Evolutionary conservation across 1,284 basidiomycete genomes (phyloP), one percentile per base, ranked within the genome.

Genomic region (Tilletia indica): DNA sequence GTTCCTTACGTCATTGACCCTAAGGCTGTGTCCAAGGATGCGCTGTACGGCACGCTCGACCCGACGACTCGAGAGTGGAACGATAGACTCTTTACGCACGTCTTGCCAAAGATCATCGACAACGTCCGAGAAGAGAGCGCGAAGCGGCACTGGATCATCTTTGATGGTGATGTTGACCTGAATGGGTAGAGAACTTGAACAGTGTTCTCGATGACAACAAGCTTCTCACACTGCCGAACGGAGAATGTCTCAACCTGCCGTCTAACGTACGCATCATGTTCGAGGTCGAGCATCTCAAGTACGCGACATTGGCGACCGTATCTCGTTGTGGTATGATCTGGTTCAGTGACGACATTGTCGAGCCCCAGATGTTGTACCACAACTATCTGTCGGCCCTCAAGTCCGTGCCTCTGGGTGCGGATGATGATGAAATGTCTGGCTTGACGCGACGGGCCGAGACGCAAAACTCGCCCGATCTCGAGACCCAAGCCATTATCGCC

Each of bases 241-340:
- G 97, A 81, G 97, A 99, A 85, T 94, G 97, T 79, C 90, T 99
- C 74, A 98, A 95, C 81, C 88, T 99, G 54, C 97, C 97, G 1
- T 89, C 93, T 2, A 99, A 99, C 82, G 96, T 99, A 34, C 91
- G 97, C 73, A 95, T 99, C 86, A 95, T 99, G 93, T 99, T 99
- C 83, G 97, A 99, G 85, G 97, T 99, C 71, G 97, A 99, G 85
- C 94, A 96, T 85, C 89, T 99, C 77, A 92, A 91, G 80, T 99
- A 97, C 84, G 97, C 97, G 0, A 99, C 97, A 0, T 89, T 93
- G 66, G 97, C 97, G 8, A 99, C 97, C 16, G 97, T 99, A 87
- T 97, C 94, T 89, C 95, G 97, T 71, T 99, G 97, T 84, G 97
- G 97, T 85, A 99, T 99, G 97, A 96, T 99, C 80, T 99, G 97